Conservation (phyloP, 768 basidiomycete genomes). For the Amanita fuliginea region DNA sequence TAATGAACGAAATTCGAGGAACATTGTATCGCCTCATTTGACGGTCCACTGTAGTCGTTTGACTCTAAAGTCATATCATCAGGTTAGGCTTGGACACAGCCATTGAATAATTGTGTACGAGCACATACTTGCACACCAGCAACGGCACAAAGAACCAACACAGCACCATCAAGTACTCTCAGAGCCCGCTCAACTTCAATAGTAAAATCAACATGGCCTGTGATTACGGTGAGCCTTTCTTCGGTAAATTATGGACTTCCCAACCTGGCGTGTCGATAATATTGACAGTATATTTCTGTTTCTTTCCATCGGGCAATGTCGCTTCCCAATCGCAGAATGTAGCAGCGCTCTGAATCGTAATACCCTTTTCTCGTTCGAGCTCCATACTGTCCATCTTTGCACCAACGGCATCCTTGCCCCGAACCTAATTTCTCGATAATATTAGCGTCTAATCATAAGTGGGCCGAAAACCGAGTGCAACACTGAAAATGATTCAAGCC, state of each 20-base stretch:
- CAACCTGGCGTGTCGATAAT: constrained; percentile 97
- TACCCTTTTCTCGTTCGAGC: constrained; percentile 95
- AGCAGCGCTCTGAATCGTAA: constrained; percentile 97
- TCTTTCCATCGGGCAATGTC: constrained; percentile 45
- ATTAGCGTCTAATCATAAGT: constrained; percentile 2
- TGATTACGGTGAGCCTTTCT: constrained; percentile 2
- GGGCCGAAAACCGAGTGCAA: not conserved
- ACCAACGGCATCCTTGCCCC: constrained; percentile 90
- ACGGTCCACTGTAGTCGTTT: constrained; percentile 97
- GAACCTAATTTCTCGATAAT: constrained; percentile 38
- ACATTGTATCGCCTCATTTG: constrained; percentile 98
- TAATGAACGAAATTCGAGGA: constrained; percentile 92
- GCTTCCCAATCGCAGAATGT: constrained; percentile 97
- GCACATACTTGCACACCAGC: constrained; percentile 77
- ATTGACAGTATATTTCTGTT: constrained; percentile 86
- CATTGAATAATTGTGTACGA: not conserved
- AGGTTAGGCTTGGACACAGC: not conserved
- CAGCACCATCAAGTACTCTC: constrained; percentile 92
- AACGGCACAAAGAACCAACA: constrained; percentile 93
- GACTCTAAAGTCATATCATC: constrained; percentile 49
- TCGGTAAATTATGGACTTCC: not conserved
- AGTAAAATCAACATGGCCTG: constrained; percentile 98
- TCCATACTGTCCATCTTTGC: constrained; percentile 99
- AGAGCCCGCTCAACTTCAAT: constrained; percentile 98
- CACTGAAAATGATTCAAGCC: constrained; percentile 2